These are phyloP conservation scores for Larix sibirica DNA, from an alignment of 83 land plant genomes.

Conservation along the genomic window DNA sequence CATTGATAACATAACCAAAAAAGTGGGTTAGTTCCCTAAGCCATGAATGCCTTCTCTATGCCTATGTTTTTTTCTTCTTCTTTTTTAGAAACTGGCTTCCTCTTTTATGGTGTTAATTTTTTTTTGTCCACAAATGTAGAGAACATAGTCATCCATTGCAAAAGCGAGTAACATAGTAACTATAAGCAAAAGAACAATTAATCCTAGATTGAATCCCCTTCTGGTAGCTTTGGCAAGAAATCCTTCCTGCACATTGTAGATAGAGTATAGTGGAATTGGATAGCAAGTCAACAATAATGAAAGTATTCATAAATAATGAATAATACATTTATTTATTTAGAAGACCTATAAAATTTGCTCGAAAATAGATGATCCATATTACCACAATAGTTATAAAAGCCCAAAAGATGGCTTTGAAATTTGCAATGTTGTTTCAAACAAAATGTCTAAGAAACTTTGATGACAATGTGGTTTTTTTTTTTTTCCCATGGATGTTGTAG, in stretches of 20 bases:
- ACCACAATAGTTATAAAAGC: neutral
- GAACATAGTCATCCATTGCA: slow-evolving; percentile 73
- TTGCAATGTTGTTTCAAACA: neutral
- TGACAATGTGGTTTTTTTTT: neutral
- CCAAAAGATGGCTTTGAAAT: neutral
- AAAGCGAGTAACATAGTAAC: slow-evolving; percentile 65
- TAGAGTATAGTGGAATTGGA: neutral
- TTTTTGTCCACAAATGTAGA: slow-evolving; percentile 87
- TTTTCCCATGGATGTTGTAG: neutral
- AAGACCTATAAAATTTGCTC: too few species aligned
- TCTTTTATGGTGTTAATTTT: slow-evolving; percentile 81
- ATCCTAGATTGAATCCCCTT: slow-evolving; percentile 81
- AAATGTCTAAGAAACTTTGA: neutral
- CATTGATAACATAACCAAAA: neutral
- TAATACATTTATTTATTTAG: too few species aligned
- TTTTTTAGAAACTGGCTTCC: slow-evolving; percentile 98
- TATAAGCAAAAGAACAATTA: slow-evolving; percentile 85
- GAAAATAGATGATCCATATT: too few species aligned
- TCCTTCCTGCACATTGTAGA: slow-evolving; percentile 7
- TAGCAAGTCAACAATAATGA: neutral
- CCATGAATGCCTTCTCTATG: slow-evolving; percentile 72
- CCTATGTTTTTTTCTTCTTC: slow-evolving; percentile 91
- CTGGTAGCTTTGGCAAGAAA: slow-evolving; percentile 25
- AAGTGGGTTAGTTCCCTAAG: slow-evolving; percentile 70
- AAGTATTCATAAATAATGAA: neutral